Percentiles rank a stretch among this genome's conserved stretches.
phyloP scores from a whole-genome alignment of 2,329 filamentous ascomycete species.

The Nothophaeocryptopus gaeumannii region DNA sequence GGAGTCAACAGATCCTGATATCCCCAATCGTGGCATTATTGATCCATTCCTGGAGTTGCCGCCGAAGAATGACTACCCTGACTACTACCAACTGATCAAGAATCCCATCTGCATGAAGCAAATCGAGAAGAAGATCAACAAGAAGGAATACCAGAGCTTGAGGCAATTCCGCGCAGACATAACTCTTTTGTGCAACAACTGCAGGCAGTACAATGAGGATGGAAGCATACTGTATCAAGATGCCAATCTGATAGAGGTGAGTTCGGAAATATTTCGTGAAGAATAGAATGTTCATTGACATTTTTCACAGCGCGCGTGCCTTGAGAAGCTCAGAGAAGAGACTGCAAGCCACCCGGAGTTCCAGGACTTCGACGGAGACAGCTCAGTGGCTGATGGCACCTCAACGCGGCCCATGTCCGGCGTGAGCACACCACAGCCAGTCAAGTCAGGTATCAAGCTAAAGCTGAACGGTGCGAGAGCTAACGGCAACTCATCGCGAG shows the following conservation, averaged over 20 bases:
- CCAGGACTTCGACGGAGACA: constrained; percentile 53
- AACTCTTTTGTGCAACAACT: constrained; percentile 81
- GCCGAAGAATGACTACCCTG: constrained; percentile 82
- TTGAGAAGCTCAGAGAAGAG: constrained; percentile 54
- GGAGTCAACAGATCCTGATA: constrained; percentile 58
- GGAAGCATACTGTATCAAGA: constrained; percentile 88
- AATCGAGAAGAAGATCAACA: constrained; percentile 93
- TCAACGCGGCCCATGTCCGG: constrained; percentile 53
- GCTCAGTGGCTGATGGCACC: constrained; percentile 45
- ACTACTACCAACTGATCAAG: constrained; percentile 92
- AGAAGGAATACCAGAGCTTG: constrained; percentile 82
- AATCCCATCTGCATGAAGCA: constrained; percentile 94
- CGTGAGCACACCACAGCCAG: constrained; percentile 59
- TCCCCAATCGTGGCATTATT: constrained; percentile 75
- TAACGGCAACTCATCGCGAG: constrained; percentile 35
- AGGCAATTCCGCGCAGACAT: constrained; percentile 81
- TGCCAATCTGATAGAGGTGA: constrained; percentile 87
- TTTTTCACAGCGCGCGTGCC: constrained; percentile 37
- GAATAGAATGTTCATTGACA: constrained; percentile 4
- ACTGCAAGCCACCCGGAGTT: constrained; percentile 56
- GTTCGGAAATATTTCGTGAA: constrained; percentile 33
- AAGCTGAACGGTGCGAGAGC: constrained; percentile 60
- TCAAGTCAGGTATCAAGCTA: constrained; percentile 58
- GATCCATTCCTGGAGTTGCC: constrained; percentile 92
- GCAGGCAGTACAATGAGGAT: constrained; percentile 94